Base-by-base conservation (phyloP, 805 yeast species). In the Nakazawaea holstii region DNA sequence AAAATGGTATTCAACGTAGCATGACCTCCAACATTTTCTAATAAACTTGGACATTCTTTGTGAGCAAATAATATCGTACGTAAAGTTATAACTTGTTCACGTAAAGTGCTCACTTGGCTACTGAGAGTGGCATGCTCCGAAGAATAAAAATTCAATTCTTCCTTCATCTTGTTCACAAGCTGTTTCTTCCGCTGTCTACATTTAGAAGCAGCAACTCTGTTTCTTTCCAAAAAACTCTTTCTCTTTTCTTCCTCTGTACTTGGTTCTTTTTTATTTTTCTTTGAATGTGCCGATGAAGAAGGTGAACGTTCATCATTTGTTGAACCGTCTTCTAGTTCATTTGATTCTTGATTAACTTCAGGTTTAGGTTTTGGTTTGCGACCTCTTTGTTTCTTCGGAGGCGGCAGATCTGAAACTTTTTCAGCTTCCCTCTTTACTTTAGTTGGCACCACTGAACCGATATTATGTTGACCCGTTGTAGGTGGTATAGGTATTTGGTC, bases 161-260 rank as follows among this genome's bases (percentile, higher is more conserved):
- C 79, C 61, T 90, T 95, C 79, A 94, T 84, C 55, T 84, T 85
- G 49, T 79, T 82, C 31, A 90, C 77, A 72, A 85, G 84, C 61
- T 87, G 89, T 69, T 94, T 94, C 73, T 94, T 94, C 30, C 98
- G 77, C 66, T 87, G 95, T 53, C 99, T 79, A 70, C 98, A 94
- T 61, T 90, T 91, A n/a, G 95, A 83, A 0, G 99, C 99, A 0
- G 99, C 99, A 10, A 92, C 82, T 50, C 99, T 74, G 64, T 94
- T 94, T 56, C 98, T 75, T 62, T 94, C 99, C 53, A 94, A 66
- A 56, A 92, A 92, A 55, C 76, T 82, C 59, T 80, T 79, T 24
- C 97, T 77, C 59, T 87, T 89, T 58, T 83, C 81, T 55, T 85
- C 95, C 59, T 85, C 77, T 53, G 82, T 53, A 72, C 76, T 41